A percentile compares a stretch with the other conserved stretches of the same genome.
Conservation (phyloP, 306 rosid species). For the Sicyos baderoa region DNA sequence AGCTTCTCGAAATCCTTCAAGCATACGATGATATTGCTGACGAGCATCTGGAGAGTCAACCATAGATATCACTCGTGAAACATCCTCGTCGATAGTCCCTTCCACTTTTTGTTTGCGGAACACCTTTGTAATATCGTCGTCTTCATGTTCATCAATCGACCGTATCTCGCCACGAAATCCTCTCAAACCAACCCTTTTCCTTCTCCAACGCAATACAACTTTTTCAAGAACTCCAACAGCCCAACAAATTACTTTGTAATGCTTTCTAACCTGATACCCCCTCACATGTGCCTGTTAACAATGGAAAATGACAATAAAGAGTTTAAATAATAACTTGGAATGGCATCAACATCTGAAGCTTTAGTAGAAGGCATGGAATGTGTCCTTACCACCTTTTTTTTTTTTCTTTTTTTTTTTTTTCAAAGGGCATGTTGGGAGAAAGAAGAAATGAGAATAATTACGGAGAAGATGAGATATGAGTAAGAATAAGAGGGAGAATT, state of each 20-base stretch:
- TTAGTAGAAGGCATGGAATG: conserved; percentile 7
- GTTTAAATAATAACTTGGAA: neutral
- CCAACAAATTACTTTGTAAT: conserved; percentile 72
- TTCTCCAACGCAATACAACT: conserved; percentile 82
- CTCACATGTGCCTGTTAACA: conserved; percentile 81
- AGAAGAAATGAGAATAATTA: no score
- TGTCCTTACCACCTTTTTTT: neutral
- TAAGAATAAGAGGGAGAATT: no score
- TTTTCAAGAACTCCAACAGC: conserved; percentile 81
- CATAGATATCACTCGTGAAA: conserved; percentile 73
- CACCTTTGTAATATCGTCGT: conserved; percentile 73
- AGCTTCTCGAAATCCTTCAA: conserved; percentile 54
- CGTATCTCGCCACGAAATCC: conserved; percentile 43
- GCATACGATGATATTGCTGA: conserved; percentile 74
- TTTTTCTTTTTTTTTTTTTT: neutral
- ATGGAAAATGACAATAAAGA: conserved; percentile 3
- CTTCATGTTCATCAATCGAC: conserved; percentile 47
- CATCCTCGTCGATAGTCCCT: conserved; percentile 54
- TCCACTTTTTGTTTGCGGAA: conserved; percentile 77
- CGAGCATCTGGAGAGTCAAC: conserved; percentile 60
- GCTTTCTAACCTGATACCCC: conserved; percentile 78
- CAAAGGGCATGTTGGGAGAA: no score
- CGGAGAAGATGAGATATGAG: no score
- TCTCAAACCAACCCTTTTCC: conserved; percentile 72
- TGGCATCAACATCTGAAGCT: neutral